Evolutionary conservation across 2,329 filamentous ascomycete genomes (phyloP).

Genomic region (Pezicula radicicola): DNA sequence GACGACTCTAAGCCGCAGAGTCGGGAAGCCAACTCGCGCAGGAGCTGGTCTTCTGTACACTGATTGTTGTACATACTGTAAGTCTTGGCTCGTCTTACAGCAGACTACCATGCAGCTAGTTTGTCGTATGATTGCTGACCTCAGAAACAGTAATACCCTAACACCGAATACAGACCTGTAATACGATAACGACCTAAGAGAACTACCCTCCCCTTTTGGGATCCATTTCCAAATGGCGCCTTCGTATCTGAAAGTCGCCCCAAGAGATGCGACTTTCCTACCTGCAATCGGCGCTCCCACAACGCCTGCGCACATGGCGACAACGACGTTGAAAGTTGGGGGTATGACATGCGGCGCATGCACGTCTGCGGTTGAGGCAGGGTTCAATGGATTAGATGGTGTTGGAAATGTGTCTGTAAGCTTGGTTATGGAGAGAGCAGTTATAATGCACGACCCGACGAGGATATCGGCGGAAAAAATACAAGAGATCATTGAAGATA

Average conservation of each 20-base stretch:
- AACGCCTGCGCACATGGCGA: conserved; percentile 63
- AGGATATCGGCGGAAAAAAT: conserved; percentile 73
- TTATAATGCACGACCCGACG: conserved; percentile 81
- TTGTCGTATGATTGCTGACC: not conserved
- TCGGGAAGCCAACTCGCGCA: conserved; percentile 4
- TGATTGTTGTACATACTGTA: conserved; percentile 11
- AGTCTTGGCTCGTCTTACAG: not conserved
- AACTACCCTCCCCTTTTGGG: not conserved
- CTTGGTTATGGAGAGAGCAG: conserved; percentile 92
- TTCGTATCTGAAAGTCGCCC: conserved; percentile 23
- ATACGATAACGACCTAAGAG: not conserved
- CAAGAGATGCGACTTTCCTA: conserved; percentile 12
- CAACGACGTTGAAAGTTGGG: conserved; percentile 84
- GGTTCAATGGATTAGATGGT: conserved; percentile 78
- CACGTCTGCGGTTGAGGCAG: conserved; percentile 90
- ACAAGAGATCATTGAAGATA: conserved; percentile 83
- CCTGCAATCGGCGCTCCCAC: conserved; percentile 15
- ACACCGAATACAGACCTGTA: not conserved
- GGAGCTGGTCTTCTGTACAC: conserved; percentile 25
- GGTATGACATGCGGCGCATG: conserved; percentile 94
- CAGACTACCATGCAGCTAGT: not conserved
- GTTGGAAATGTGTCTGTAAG: conserved; percentile 87
- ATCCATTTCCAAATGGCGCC: conserved; percentile 23
- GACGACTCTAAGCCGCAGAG: not conserved
- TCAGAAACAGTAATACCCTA: not conserved